Base-by-base conservation (phyloP, 1,284 basidiomycete species). In the Naganishia cerealis region DNA sequence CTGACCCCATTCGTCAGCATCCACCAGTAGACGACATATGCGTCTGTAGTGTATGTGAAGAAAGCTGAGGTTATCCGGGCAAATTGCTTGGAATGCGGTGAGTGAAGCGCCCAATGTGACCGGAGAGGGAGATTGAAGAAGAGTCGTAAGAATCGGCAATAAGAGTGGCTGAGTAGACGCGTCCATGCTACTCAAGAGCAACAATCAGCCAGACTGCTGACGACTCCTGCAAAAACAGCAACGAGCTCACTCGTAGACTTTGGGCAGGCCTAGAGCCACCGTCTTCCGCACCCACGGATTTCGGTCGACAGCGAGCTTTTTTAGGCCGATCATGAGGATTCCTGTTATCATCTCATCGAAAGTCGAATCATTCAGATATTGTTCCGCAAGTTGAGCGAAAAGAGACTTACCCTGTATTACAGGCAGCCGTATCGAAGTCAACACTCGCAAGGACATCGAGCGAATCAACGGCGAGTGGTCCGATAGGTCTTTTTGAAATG, bases 1-100 rank as follows among this genome's bases (percentile, higher is more conserved):
- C 78, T 98, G 96, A 0, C 92, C 92, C 95, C 95, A 99, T 77
- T 96, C 94, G 75, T 99, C 95, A 18, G 90, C 89, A 74, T 99
- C 94, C 39, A 91, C 85, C 0, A 99, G 82, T 16, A 91, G 85
- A 55, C 86, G 85, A 76, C 93, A 97, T 56, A 95, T 83, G 54
- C 90, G 87, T 36, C 94, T 85, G 75, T 91, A 99, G 75, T 95
- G 90, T 29, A 86, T 85, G 76, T 99, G 96, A 0, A 99, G 80
- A 7, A 97, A 86, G 74, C 95, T 91, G 38, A 93, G 84, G 29
- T 89, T 85, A 0, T 90, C 88, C 0, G 92, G 90, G 76, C 91
- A 93, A 29, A 96, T 86, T 1, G 86, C 84, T 67, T 89, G 86
- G 77, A 95, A 97, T 0, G 95, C 92, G 9, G 89, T 85, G 1